Conservation (phyloP, 1,139 yeast species). For the Nakaseomyces glabratus region DNA sequence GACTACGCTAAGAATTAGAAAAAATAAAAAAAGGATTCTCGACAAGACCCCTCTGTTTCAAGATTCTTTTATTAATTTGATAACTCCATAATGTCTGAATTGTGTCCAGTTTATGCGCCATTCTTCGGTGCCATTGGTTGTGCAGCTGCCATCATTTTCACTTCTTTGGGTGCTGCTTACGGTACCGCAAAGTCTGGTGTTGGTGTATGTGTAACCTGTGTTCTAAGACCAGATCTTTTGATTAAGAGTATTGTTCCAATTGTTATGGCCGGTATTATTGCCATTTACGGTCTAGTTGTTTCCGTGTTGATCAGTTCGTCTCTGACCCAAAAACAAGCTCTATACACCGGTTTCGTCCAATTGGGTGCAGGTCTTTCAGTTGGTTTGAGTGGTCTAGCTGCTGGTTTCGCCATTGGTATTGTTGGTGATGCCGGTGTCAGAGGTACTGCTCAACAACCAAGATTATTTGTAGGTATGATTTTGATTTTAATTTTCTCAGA, state of each 20-base stretch:
- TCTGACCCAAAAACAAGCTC: constrained; percentile 81
- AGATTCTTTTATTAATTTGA: too few species aligned
- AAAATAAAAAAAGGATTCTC: too few species aligned
- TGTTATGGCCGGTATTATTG: constrained; percentile 99
- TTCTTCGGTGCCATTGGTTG: constrained; percentile 98
- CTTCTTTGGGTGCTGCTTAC: constrained; percentile 98
- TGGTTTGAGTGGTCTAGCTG: constrained; percentile 94
- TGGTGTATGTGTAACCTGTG: constrained; percentile 98
- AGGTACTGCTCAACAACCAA: constrained; percentile 92
- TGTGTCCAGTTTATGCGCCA: constrained; percentile 45
- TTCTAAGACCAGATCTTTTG: constrained; percentile 89
- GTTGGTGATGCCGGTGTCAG: constrained; percentile 99
- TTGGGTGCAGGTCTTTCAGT: constrained; percentile 97
- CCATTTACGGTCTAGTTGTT: constrained; percentile 96
- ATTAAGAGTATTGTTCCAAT: constrained; percentile 91
- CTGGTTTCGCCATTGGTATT: constrained; percentile 97
- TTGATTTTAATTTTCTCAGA: constrained; percentile 96
- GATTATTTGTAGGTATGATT: constrained; percentile 95
- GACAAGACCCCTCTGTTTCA: too few species aligned
- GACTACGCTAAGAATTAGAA: too few species aligned
- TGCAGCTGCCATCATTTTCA: constrained; percentile 97
- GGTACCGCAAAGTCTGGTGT: constrained; percentile 99
- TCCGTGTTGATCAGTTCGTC: constrained; percentile 90
- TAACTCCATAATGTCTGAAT: constrained; percentile 25
- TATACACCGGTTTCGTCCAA: constrained; percentile 77